phyloP scores from a whole-genome alignment of 2,329 filamentous ascomycete genomes.

The Claviceps fusiformis region DNA sequence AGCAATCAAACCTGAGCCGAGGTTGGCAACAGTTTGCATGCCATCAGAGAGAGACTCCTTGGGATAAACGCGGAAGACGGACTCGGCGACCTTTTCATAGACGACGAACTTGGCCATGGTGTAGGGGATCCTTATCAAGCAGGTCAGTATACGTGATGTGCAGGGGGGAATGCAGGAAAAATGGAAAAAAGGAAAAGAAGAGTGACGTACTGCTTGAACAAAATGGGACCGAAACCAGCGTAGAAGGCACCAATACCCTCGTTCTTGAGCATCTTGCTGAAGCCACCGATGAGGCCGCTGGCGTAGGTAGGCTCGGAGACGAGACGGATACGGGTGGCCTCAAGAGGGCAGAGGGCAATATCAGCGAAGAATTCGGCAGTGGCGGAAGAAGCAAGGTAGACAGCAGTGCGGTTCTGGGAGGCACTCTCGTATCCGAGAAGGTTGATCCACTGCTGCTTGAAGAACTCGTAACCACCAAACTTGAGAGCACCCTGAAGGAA shows the following conservation, averaged over 20 bases:
- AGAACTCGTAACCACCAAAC: constrained; percentile 91
- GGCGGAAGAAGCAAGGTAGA: constrained; percentile 63
- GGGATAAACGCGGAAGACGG: constrained; percentile 54
- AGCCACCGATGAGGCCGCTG: constrained; percentile 63
- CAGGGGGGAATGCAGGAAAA: not conserved
- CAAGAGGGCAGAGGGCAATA: constrained; percentile 78
- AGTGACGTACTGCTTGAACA: constrained; percentile 45
- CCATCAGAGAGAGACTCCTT: constrained; percentile 55
- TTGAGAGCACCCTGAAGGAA: constrained; percentile 91
- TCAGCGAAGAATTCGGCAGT: constrained; percentile 58
- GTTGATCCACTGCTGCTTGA: constrained; percentile 87
- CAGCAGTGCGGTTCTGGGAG: constrained; percentile 63
- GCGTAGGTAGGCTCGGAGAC: constrained; percentile 81
- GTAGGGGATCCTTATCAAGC: constrained; percentile 57
- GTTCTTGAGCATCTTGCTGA: constrained; percentile 68
- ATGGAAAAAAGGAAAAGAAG: not conserved
- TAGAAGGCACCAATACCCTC: constrained; percentile 83
- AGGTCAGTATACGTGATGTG: not conserved
- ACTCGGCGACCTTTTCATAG: constrained; percentile 76
- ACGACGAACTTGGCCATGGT: constrained; percentile 94
- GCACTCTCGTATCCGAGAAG: constrained; percentile 63
- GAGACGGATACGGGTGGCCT: constrained; percentile 87
- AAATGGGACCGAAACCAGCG: constrained; percentile 77
- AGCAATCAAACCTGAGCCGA: constrained; percentile 39
- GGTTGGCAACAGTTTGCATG: constrained; percentile 68